A percentile compares a stretch with the other conserved stretches of the same genome.
phyloP scores from a whole-genome alignment of 2,329 filamentous ascomycete species.

The Penicillium sp. region DNA sequence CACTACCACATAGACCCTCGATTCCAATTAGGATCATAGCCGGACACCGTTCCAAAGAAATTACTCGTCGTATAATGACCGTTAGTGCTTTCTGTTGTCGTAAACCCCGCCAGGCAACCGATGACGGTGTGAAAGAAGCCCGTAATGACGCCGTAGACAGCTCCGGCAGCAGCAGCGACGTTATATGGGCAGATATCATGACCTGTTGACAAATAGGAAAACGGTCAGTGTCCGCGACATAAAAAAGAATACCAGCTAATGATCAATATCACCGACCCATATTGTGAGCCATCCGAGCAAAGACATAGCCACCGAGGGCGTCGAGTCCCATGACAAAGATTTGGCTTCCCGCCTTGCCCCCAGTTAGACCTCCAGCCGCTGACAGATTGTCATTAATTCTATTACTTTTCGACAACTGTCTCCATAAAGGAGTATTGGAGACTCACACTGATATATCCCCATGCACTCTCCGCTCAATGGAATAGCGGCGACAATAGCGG shows the following conservation, averaged over 20 bases:
- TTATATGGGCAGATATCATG: constrained; percentile 15
- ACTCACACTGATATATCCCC: constrained; percentile 14
- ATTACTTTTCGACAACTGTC: neutral
- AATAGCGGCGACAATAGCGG: constrained; percentile 16
- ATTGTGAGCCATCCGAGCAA: constrained; percentile 20
- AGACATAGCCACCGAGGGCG: constrained; percentile 16
- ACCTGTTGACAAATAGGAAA: constrained; percentile 3
- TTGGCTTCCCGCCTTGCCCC: constrained; percentile 4
- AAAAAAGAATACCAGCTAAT: neutral
- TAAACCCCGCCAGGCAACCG: constrained; percentile 10
- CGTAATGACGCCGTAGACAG: constrained; percentile 14
- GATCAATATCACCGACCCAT: constrained; percentile 3
- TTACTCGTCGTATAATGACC: constrained; percentile 11
- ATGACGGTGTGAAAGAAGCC: constrained; percentile 14
- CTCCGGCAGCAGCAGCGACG: constrained; percentile 15
- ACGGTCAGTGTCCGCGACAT: neutral
- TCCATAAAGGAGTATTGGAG: neutral
- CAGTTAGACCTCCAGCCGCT: constrained; percentile 13
- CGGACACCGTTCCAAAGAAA: constrained; percentile 8
- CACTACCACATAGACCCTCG: neutral
- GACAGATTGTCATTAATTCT: neutral
- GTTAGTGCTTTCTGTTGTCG: constrained; percentile 1
- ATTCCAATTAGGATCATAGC: constrained; percentile 11
- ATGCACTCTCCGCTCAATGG: constrained; percentile 14
- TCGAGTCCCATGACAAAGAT: constrained; percentile 13